Evolutionary conservation across 2,329 filamentous ascomycete species (phyloP), one percentile per base, ranked within the genome.

Genomic region (Fusarium guadeloupense): DNA sequence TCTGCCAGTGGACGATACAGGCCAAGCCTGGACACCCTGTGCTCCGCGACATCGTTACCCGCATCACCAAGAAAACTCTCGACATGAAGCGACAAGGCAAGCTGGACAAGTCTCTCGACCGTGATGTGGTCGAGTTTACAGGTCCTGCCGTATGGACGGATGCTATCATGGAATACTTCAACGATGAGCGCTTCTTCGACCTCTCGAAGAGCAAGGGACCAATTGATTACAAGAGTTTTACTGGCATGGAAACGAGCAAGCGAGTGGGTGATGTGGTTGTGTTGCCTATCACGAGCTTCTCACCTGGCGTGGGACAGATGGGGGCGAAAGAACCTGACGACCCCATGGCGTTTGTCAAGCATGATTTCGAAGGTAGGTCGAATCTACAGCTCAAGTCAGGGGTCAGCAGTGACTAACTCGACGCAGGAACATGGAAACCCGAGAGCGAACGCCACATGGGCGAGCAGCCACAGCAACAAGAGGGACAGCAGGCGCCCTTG

Each of bases 1-100:
- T 99, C 77, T 99, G 95, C 78, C 95, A 99, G 76, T 99, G 95
- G 95, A 99, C 95, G 2, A 97, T 99, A 62, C 94, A 98, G 76
- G 82, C 91, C 53, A 99, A 99, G 77, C 90, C 94, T 0, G 95
- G 95, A 10, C 95, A 99, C 74, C 95, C 95, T 0, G 87, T 97
- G 12, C 83, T 99, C 54, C 87, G 93, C 60, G 92, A 97, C 59
- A 86, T 97, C 58, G 92, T 99, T 26, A 83, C 90, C 13, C 89
- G 88, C 66, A 93, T 99, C 71, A 97, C 94, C 1, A 84, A 91
- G 63, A 87, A 93, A 73, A 91, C 93, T 0, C 80, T 98, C 43
- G 81, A 83, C 55, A 85, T 89, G 77, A 93, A 96, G 81, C 81
- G 81, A 48, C 76, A 80, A 8, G 90, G 91, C 17, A 81, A 82